Base-by-base conservation (phyloP, 768 basidiomycete species). In the Leccinum rimulosum region DNA sequence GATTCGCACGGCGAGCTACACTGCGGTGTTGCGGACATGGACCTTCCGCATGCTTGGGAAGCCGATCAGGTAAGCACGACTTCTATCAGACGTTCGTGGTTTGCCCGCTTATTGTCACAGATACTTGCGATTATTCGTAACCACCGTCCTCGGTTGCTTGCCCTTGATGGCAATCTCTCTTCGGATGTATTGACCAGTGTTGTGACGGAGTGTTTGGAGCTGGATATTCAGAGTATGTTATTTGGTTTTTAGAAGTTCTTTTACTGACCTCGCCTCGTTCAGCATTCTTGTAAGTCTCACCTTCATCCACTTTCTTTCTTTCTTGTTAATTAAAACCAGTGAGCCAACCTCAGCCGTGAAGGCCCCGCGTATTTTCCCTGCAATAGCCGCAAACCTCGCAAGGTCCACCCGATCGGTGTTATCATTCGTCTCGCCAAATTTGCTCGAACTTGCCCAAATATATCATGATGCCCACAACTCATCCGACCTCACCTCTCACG, bases 301-400 rank as follows among this genome's bases (percentile, higher is more conserved):
- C 15, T 38, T 53, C 59, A 27, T 45, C 25, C 27, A 8, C 35
- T 50, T 48, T 49, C 30, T 6, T 36, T 28, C 7, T 33, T 38
- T 19, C 49, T 54, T 57, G 52, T 66, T 59, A 36, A 64, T 36
- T 22, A 28, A 52, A 54, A 60, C n/a, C 62, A 92, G 91, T 71
- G 97, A 99, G 73, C 96, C 97, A 1, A 98, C 97, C 1, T 97
- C 95, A 0, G 80, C 88, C n/a, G 74, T 81, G 49, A 98, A 98
- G 75, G 87, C 91, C 0, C 76, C 78, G 2, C 76, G 79, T 3
- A 85, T 98, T 59, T 68, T 97, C 6, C 81, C 85, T 0, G 85
- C 91, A 1, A 72, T 90, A 52, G 69, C 75, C 4, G 72, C 78
- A 14, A 76, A 74, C 33, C 49, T 77, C 7, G 61, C 77, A 50